Conservation (phyloP, 2,329 filamentous ascomycete species). For the Talaromyces islandicus region DNA sequence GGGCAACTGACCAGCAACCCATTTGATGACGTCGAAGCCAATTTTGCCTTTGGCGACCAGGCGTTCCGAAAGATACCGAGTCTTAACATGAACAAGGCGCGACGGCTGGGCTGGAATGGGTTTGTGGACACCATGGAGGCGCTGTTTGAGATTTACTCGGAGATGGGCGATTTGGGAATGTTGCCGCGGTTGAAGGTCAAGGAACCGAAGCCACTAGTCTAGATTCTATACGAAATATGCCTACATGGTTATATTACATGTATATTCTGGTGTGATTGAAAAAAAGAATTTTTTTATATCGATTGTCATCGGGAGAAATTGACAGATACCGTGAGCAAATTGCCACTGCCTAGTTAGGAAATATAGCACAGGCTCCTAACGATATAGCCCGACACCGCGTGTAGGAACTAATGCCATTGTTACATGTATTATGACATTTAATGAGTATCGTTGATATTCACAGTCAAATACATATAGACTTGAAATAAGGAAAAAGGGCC, state of each 20-base stretch:
- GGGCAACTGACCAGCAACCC: conserved; percentile 16
- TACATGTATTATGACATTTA: no score
- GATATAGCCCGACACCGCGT: no score
- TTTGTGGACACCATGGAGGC: conserved; percentile 21
- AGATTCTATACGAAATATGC: not conserved
- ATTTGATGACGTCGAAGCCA: conserved; percentile 17
- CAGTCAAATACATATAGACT: no score
- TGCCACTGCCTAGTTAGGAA: no score
- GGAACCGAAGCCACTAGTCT: conserved; percentile 16
- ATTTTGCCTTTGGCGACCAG: conserved; percentile 18
- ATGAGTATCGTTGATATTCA: no score
- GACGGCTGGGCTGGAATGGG: conserved; percentile 18
- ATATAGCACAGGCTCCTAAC: no score
- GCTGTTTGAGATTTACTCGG: conserved; percentile 18
- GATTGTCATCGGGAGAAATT: not conserved
- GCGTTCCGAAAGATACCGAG: conserved; percentile 13
- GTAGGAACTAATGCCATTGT: no score
- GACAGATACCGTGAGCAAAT: not conserved
- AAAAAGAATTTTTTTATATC: not conserved
- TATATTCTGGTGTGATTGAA: not conserved
- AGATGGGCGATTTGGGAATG: conserved; percentile 18
- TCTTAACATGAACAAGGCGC: conserved; percentile 18
- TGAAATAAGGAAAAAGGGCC: no score
- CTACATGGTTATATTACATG: no score
- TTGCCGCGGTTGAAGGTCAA: conserved; percentile 18